phyloP scores from a whole-genome alignment of 2,329 filamentous ascomycete genomes.

The Curvularia hawaiiensis region DNA sequence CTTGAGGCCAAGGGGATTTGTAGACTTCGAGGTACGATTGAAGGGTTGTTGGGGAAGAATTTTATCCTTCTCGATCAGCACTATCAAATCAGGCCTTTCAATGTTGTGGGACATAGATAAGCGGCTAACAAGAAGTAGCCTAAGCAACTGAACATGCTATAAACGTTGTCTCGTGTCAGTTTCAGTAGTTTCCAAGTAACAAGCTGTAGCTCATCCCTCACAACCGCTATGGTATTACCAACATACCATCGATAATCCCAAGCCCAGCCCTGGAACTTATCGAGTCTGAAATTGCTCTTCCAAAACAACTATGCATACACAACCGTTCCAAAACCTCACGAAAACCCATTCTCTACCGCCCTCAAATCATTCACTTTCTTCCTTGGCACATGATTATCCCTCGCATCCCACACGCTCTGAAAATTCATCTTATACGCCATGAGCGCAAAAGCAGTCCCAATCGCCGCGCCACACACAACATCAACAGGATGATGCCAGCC shows the following conservation, averaged over 20 bases:
- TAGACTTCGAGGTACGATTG: background rate
- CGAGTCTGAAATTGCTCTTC: background rate
- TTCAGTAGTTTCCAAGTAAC: background rate
- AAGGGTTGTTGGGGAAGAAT: background rate
- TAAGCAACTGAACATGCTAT: no score
- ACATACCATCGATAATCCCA: background rate
- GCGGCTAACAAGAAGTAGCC: no score
- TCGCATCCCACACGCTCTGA: constrained; percentile 24
- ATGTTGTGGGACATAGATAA: no score
- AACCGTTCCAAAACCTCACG: background rate
- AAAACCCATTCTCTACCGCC: background rate
- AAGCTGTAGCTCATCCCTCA: background rate
- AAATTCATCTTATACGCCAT: constrained; percentile 68
- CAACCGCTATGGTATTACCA: background rate
- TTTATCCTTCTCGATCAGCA: background rate
- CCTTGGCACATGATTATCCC: constrained; percentile 25
- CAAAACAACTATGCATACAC: background rate
- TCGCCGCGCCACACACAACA: constrained; percentile 64
- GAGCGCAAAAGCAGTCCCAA: constrained; percentile 67
- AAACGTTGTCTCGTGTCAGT: no score
- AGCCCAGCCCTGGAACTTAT: background rate
- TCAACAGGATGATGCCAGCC: constrained; percentile 75
- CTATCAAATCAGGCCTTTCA: background rate
- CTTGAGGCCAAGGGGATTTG: background rate
- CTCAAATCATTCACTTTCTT: background rate